These are phyloP conservation scores for Dryas alaskensis DNA, from an alignment of 306 rosid genomes.

Conservation along the genomic window DNA sequence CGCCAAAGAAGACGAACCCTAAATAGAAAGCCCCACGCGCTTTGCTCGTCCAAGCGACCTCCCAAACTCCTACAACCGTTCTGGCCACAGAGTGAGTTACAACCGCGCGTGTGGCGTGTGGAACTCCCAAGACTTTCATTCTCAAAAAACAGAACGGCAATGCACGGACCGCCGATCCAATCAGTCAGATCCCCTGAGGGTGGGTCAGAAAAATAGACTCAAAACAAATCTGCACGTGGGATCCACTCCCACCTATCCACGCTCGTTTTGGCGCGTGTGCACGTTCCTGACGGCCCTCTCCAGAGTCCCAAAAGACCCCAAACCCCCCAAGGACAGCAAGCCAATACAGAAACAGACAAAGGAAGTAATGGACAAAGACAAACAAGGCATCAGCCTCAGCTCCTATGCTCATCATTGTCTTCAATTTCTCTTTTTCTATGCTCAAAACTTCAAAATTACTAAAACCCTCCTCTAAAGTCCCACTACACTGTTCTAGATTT, in stretches of 20 bases:
- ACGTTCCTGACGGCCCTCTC: no score
- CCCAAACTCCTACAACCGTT: neutral
- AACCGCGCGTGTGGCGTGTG: neutral
- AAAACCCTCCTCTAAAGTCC: constrained; percentile 5
- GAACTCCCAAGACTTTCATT: neutral
- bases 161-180: neutral
- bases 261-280: neutral
- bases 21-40: neutral
- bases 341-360: neutral
- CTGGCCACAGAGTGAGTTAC: neutral
- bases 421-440: neutral
- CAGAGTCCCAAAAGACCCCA: neutral
- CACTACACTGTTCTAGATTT: constrained; percentile 48
- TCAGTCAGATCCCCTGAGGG: constrained; percentile 2
- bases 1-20: neutral
- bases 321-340: neutral
- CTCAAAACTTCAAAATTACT: neutral
- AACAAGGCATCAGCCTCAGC: neutral
- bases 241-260: neutral
- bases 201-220: neutral
- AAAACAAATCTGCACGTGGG: neutral
- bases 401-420: constrained; percentile 30
- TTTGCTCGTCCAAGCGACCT: no score
- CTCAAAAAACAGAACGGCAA: neutral
- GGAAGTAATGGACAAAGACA: neutral